These are phyloP conservation scores for Vitis rotundifolia DNA, from an alignment of 164 flowering plant genomes.

Conservation along the genomic window DNA sequence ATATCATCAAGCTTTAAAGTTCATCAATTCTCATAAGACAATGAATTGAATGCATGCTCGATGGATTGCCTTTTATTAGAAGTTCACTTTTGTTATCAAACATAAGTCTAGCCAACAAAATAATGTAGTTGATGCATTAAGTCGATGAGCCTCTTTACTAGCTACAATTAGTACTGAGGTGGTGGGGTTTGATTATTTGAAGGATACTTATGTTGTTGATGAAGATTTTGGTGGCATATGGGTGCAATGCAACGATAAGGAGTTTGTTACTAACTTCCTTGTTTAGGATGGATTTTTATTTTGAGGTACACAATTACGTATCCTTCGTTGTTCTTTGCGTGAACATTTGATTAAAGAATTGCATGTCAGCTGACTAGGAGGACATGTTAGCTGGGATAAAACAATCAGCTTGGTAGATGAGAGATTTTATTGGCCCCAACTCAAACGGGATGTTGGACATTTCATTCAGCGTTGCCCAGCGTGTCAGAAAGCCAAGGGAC, in stretches of 20 bases:
- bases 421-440: background rate
- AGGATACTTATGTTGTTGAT: background rate
- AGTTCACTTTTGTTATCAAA: conserved; percentile 2
- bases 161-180: background rate
- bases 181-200: background rate
- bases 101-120: conserved; percentile 3
- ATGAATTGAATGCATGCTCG: background rate
- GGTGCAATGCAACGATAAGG: background rate
- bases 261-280: background rate
- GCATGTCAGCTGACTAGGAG: background rate
- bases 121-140: conserved; percentile 1
- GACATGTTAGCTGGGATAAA: conserved; percentile 1
- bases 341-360: background rate
- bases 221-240: background rate
- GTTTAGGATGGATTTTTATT: conserved; percentile 1
- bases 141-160: background rate
- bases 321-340: background rate
- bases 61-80: conserved; percentile 3
- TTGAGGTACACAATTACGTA: background rate
- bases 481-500: conserved; percentile 2
- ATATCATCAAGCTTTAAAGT: conserved; percentile 14
- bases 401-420: background rate
- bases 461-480: background rate
- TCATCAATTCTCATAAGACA: background rate
- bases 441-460: background rate